Percentiles rank a stretch among this genome's conserved stretches.
These are phyloP conservation scores for Ceratobasidium sp. DNA, from an alignment of 1,284 basidiomycete species.

Conservation along the genomic window DNA sequence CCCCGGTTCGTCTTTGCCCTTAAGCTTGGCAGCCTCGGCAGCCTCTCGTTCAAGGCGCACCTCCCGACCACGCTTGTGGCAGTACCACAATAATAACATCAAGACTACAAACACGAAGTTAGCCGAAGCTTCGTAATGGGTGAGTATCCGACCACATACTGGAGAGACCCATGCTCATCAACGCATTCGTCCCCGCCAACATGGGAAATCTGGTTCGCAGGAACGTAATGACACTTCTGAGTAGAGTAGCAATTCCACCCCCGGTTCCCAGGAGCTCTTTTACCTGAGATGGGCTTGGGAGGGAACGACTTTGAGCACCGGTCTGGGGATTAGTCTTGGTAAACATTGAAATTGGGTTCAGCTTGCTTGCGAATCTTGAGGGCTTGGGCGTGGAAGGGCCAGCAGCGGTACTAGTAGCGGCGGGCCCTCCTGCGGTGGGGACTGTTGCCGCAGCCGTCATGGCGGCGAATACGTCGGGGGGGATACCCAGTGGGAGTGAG, in stretches of 20 bases:
- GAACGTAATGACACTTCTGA: constrained; percentile 33
- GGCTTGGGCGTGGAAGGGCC: constrained; percentile 21
- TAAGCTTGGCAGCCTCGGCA: constrained; percentile 20
- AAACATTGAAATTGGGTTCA: constrained; percentile 40
- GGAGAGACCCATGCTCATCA: constrained; percentile 43
- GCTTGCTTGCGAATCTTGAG: constrained; percentile 26
- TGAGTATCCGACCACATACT: constrained; percentile 1
- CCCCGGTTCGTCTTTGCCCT: constrained; percentile 6
- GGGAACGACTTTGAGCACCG: constrained; percentile 31
- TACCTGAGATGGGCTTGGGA: constrained; percentile 30
- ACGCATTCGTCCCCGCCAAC: constrained; percentile 34
- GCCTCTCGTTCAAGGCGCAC: constrained; percentile 39
- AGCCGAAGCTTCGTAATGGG: neutral
- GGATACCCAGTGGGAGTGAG: constrained; percentile 35
- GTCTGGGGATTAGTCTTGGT: constrained; percentile 39
- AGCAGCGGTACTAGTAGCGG: neutral
- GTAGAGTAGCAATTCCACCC: constrained; percentile 35
- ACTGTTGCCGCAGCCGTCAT: constrained; percentile 38
- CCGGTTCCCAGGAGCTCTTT: constrained; percentile 38
- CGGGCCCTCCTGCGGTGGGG: constrained; percentile 13
- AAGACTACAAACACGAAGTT: constrained; percentile 15
- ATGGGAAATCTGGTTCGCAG: constrained; percentile 33
- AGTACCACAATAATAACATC: constrained; percentile 43
- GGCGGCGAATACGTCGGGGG: constrained; percentile 41
- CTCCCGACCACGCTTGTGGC: constrained; percentile 41